Base-by-base conservation (phyloP, 331 rosid species). In the Dryas integrifolia region DNA sequence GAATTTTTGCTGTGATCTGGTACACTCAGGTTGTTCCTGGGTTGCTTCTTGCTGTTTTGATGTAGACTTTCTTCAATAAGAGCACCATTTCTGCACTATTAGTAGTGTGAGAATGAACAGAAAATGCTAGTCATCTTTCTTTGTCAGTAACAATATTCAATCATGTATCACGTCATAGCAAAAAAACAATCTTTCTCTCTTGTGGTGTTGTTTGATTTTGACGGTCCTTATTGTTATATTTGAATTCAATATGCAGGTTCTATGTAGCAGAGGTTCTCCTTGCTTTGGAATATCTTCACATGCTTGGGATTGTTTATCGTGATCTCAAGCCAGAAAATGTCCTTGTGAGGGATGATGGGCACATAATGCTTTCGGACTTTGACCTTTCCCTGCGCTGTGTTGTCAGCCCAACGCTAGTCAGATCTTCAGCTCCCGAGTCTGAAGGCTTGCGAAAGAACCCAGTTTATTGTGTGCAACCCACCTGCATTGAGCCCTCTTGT, bases 261-360 rank as follows among this genome's bases (percentile, higher is more conserved):
- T 85, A 85, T 62, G 76, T 85, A 14, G 89, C 89, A 1, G 89
- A 85, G 75, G 61, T 85, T 79, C 89, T 85, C 65, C 84, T 85
- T 65, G 86, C 89, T 10, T 47, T 85, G 63, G 89, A 85, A 64
- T 85, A 85, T 59, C 89, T 85, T 74, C 89, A 85, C 77, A 85
- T 85, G 89, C 89, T 85, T 16, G 89, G 89, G 65, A 85, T 85
- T 63, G 83, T 85, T 41, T 85, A 85, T 58, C 89, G 89, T 16
- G 89, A 85, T 69, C 85, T 85, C 38, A 85, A 85, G 79, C 89
- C 89, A 0, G 89, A 85, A 72, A 85, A 85, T 39, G 89, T 85
- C 65, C 86, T 85, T 35, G 89, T 85, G 65, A 82, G 89, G 63
- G 89, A 85, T 14, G 89, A 85, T 47, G 89, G 89, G 14, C 89